Percentiles rank a stretch among this genome's conserved stretches.
phyloP scores from a whole-genome alignment of 2,329 filamentous ascomycete genomes.

The Ophiosphaerella korrae region DNA sequence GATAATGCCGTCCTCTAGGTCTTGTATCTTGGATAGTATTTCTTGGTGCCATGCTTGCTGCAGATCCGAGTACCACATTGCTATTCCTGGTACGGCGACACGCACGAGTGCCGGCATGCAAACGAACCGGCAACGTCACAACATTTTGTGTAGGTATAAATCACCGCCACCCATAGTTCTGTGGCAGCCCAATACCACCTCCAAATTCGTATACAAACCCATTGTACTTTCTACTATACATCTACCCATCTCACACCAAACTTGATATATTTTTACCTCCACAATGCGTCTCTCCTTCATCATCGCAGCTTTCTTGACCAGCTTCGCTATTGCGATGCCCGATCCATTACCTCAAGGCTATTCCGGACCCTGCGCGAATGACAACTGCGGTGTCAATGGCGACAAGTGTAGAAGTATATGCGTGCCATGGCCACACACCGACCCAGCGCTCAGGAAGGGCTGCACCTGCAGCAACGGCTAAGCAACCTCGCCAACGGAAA shows the following conservation, averaged over 20 bases:
- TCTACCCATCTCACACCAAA: neutral
- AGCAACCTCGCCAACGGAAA: neutral
- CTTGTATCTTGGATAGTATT: slow-evolving; percentile 10
- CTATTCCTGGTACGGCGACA: slow-evolving; percentile 7
- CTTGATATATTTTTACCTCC: neutral
- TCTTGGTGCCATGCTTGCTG: neutral
- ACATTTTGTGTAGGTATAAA: slow-evolving; percentile 6
- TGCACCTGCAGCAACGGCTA: slow-evolving; percentile 22
- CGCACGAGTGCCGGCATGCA: slow-evolving; percentile 2
- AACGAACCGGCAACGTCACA: slow-evolving; percentile 7
- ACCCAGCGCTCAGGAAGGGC: slow-evolving; percentile 15
- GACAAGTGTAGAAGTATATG: slow-evolving; percentile 12
- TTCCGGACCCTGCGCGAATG: slow-evolving; percentile 17
- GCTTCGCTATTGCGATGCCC: slow-evolving; percentile 24
- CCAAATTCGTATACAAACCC: neutral
- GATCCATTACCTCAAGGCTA: slow-evolving; percentile 30
- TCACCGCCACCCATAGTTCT: neutral
- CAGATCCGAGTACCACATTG: slow-evolving; percentile 8
- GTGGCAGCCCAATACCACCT: neutral
- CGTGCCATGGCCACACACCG: slow-evolving; percentile 16
- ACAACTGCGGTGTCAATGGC: slow-evolving; percentile 16
- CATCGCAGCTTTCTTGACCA: slow-evolving; percentile 17
- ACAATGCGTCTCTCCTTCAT: slow-evolving; percentile 21
- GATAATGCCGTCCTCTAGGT: slow-evolving; percentile 9
- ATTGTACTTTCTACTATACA: too few relatives aligned